Percentiles rank a stretch among this genome's conserved stretches.
Conservation (phyloP, 768 basidiomycete genomes). For the Mycena indigotica region DNA sequence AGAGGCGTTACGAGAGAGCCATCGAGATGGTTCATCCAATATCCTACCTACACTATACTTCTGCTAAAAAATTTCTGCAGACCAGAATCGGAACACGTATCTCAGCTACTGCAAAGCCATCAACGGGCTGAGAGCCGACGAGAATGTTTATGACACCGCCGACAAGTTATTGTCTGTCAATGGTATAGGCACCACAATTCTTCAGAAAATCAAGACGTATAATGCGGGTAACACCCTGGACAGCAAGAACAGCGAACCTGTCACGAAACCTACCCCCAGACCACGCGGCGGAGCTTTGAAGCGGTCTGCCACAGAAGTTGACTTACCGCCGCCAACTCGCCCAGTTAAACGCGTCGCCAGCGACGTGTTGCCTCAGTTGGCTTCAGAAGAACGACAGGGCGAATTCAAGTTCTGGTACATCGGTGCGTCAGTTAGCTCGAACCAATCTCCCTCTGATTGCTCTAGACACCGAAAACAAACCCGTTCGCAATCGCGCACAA, state of each 20-base stretch:
- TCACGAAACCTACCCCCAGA: background rate
- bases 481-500: constrained; percentile 1
- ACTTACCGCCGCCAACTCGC: constrained; percentile 5
- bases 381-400: background rate
- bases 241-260: background rate
- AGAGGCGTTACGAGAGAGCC: background rate
- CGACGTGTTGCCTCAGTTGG: background rate
- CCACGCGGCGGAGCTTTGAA: constrained; percentile 13
- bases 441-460: background rate
- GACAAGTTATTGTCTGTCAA: background rate
- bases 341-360: background rate
- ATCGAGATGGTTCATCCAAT: no score
- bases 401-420: constrained; percentile 19
- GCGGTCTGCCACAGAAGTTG: constrained; percentile 14
- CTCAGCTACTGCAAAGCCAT: background rate
- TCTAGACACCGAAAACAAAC: constrained; percentile 9
- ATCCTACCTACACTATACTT: no score
- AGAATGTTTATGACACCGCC: background rate
- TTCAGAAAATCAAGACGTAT: background rate
- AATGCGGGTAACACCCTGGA: background rate
- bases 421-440: background rate
- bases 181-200: background rate
- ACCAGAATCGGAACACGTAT: background rate
- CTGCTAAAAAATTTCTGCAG: background rate
- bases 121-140: background rate